Evolutionary conservation across 2,329 filamentous ascomycete genomes (phyloP).

Genomic region (Neonectria punicea): DNA sequence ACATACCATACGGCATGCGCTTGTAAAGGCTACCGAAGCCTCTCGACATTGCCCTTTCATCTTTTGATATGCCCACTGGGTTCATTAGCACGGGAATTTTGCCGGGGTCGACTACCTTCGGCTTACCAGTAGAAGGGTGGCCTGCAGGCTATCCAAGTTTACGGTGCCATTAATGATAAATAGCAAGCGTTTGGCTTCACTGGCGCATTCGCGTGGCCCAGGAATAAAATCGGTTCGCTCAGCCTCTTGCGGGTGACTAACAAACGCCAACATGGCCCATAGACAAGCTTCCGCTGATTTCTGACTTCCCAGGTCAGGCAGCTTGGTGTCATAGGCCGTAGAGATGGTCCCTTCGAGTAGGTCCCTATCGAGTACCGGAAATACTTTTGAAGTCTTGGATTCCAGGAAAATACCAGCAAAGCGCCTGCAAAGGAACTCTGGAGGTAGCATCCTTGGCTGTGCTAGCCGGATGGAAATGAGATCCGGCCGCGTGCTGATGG

Average conservation of each 20-base stretch:
- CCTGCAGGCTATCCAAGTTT: neutral
- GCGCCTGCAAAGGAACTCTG: neutral
- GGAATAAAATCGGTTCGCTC: neutral
- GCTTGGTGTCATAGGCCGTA: neutral
- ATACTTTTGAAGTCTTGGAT: slow-evolving; percentile 1
- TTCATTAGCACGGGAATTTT: neutral
- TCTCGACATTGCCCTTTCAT: slow-evolving; percentile 6
- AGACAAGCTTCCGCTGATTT: neutral
- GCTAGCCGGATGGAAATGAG: neutral
- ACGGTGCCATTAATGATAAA: neutral
- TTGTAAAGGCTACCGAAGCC: neutral
- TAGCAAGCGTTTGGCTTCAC: slow-evolving; percentile 1
- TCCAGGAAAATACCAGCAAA: neutral
- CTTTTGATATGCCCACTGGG: neutral
- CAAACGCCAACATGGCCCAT: slow-evolving; percentile 1
- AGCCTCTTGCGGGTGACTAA: neutral
- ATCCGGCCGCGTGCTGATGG: neutral
- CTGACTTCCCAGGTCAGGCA: neutral
- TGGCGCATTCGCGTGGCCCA: neutral
- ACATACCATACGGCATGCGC: slow-evolving; percentile 10
- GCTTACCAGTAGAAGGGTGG: neutral
- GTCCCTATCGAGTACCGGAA: neutral
- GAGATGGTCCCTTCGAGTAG: slow-evolving; percentile 2
- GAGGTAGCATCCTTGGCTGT: slow-evolving; percentile 1
- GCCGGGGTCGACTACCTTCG: neutral